phyloP scores from a whole-genome alignment of 208 protist species.

The Leishmania tarentolae region DNA sequence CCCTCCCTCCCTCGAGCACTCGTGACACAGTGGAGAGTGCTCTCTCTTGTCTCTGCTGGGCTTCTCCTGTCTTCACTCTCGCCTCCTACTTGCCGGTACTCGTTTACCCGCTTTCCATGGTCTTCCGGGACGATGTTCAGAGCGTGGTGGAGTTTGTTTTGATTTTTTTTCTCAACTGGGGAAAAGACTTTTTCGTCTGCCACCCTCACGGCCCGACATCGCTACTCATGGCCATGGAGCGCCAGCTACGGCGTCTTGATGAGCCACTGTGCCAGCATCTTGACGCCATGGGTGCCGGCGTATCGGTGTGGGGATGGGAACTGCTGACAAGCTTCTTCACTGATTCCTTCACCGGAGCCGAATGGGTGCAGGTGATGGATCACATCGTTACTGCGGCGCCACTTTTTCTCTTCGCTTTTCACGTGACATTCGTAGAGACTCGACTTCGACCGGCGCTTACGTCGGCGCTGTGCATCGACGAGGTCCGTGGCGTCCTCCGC shows the following conservation, averaged over 20 bases:
- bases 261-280: conserved; percentile 56
- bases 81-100: conserved; percentile 76
- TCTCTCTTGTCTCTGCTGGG: conserved; percentile 73
- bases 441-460: conserved; percentile 48
- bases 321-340: conserved; percentile 68
- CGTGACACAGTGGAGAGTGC: conserved; percentile 49
- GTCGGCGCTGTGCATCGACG: conserved; percentile 29
- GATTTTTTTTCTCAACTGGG: conserved; percentile 82
- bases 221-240: conserved; percentile 55
- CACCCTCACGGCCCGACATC: conserved; percentile 72
- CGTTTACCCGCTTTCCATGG: conserved; percentile 72
- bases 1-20: conserved; percentile 38
- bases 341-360: conserved; percentile 60
- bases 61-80: conserved; percentile 67
- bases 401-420: conserved; percentile 85
- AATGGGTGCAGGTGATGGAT: conserved; percentile 93
- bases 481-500: conserved; percentile 52
- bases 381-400: conserved; percentile 73
- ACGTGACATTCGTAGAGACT: conserved; percentile 38
- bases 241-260: conserved; percentile 51
- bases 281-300: conserved; percentile 41
- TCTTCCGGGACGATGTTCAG: conserved; percentile 72
- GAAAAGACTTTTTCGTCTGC: conserved; percentile 75
- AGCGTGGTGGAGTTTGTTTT: conserved; percentile 69
- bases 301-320: conserved; percentile 79